phyloP scores from a whole-genome alignment of 257 asterid species.

The Penstemon davidsonii region DNA sequence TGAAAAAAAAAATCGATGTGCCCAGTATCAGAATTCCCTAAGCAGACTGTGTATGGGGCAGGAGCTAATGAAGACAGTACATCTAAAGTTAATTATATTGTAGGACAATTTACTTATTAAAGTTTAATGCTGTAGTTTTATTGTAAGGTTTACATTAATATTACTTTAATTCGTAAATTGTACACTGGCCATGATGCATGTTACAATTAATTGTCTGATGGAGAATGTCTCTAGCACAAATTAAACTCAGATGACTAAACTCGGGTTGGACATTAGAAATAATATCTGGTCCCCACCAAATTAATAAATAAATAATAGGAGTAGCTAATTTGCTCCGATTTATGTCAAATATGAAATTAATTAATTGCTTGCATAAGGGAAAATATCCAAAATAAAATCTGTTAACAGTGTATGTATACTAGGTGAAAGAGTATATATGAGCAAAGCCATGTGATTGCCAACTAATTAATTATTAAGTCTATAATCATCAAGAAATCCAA shows the following conservation, averaged over 20 bases:
- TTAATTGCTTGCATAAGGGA: background rate
- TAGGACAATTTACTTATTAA: background rate
- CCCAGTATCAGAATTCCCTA: too few species aligned
- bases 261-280: constrained; percentile 1
- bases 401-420: too few species aligned
- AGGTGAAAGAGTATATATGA: too few species aligned
- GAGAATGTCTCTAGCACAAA: constrained; percentile 50
- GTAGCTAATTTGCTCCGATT: too few species aligned
- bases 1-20: too few species aligned
- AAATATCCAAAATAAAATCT: background rate
- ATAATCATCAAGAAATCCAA: too few species aligned
- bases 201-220: constrained; percentile 25
- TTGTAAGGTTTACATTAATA: background rate
- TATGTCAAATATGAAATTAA: background rate
- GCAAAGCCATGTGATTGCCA: too few species aligned
- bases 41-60: background rate
- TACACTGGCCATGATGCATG: constrained; percentile 12
- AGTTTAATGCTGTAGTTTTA: constrained; percentile 11
- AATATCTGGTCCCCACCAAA: background rate
- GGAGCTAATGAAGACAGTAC: constrained; percentile 26
- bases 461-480: too few species aligned
- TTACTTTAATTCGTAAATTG: background rate
- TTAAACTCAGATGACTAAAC: constrained; percentile 9
- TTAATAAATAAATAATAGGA: background rate
- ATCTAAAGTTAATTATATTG: background rate